These are phyloP conservation scores for Trypanosoma congolense DNA, from an alignment of 208 protist genomes.

Conservation along the genomic window DNA sequence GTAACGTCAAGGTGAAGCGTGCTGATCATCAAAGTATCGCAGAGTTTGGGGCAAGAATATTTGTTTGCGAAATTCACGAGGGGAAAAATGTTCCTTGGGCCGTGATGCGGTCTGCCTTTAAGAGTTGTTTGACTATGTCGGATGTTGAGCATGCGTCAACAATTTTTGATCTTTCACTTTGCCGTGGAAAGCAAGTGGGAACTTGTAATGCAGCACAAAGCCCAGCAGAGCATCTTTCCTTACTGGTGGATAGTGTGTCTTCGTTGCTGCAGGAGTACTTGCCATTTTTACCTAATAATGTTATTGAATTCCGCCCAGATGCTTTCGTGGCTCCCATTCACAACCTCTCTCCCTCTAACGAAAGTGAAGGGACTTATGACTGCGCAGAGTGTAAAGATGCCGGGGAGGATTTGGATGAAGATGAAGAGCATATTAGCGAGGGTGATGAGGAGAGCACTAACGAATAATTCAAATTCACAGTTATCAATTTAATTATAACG, in stretches of 20 bases:
- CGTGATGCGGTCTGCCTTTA: conserved; percentile 59
- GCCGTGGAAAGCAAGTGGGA: conserved; percentile 39
- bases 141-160: conserved; percentile 48
- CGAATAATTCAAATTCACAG: too few relatives aligned
- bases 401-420: conserved; percentile 27
- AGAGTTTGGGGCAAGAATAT: conserved; percentile 70
- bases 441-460: conserved; percentile 28
- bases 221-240: conserved; percentile 41
- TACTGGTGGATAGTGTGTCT: conserved; percentile 41
- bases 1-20: conserved; percentile 27
- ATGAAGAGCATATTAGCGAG: conserved; percentile 31
- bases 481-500: neutral
- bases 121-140: conserved; percentile 38
- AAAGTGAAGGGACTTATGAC: too few relatives aligned
- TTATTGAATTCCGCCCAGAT: conserved; percentile 77
- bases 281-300: conserved; percentile 70
- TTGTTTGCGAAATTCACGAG: conserved; percentile 78
- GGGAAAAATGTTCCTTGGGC: conserved; percentile 77
- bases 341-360: conserved; percentile 31
- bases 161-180: conserved; percentile 54
- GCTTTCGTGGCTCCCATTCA: conserved; percentile 70
- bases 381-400: conserved; percentile 27
- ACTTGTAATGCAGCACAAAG: conserved; percentile 15
- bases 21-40: conserved; percentile 65
- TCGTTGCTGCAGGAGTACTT: conserved; percentile 54